Conservation (phyloP, 345 rosid genomes). For the Trapa bicornis region DNA sequence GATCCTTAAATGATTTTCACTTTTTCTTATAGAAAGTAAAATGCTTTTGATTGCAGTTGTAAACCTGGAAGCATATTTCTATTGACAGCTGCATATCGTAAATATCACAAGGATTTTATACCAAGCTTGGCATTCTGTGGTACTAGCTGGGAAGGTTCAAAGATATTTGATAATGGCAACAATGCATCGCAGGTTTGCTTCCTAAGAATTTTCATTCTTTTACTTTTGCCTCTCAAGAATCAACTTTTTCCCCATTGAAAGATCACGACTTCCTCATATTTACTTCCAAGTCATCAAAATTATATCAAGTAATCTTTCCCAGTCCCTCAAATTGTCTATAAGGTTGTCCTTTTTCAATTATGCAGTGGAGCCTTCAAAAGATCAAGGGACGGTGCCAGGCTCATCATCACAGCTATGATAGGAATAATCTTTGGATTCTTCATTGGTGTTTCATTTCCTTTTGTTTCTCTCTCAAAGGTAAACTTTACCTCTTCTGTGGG, state of each 20-base stretch:
- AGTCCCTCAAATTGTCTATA: slow-evolving; percentile 2
- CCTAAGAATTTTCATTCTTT: background rate
- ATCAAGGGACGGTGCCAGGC: slow-evolving; percentile 41
- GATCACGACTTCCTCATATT: background rate
- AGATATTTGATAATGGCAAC: slow-evolving; percentile 29
- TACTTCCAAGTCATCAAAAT: background rate
- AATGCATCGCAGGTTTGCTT: slow-evolving; percentile 52
- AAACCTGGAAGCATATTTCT: slow-evolving; percentile 11
- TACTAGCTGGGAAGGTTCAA: slow-evolving; percentile 14
- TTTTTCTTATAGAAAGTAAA: background rate
- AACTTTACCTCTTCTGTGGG: slow-evolving; percentile 6
- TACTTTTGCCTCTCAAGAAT: background rate
- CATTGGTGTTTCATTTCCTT: slow-evolving; percentile 58
- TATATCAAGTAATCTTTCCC: background rate
- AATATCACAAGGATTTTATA: background rate
- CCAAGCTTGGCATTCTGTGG: slow-evolving; percentile 4
- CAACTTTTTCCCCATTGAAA: background rate
- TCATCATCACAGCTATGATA: slow-evolving; percentile 37
- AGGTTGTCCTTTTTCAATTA: background rate
- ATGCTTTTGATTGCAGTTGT: slow-evolving; percentile 1
- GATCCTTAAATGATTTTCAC: background rate
- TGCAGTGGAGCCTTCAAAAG: slow-evolving; percentile 56
- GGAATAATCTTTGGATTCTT: slow-evolving; percentile 70
- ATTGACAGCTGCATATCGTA: slow-evolving; percentile 3
- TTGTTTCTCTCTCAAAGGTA: slow-evolving; percentile 49